These are phyloP conservation scores for Cercospora canescens DNA, from an alignment of 2,329 filamentous ascomycete species.

Conservation along the genomic window DNA sequence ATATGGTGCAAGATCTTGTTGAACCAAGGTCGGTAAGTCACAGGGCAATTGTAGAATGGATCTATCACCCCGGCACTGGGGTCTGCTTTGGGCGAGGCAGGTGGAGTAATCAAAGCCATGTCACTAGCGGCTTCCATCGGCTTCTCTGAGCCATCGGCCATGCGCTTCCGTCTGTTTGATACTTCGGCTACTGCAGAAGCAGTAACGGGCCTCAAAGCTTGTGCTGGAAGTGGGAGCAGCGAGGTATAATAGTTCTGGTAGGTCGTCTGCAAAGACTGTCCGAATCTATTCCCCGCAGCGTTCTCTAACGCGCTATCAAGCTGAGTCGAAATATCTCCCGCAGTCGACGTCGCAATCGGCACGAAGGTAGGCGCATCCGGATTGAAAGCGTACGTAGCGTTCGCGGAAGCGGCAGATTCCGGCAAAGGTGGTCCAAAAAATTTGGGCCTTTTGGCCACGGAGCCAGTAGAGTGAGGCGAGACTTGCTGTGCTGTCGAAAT, in stretches of 20 bases:
- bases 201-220: neutral
- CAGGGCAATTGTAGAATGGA: slow-evolving; percentile 36
- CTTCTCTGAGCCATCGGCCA: slow-evolving; percentile 26
- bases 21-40: slow-evolving; percentile 34
- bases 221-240: neutral
- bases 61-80: slow-evolving; percentile 23
- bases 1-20: slow-evolving; percentile 36
- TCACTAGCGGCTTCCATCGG: slow-evolving; percentile 3
- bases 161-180: slow-evolving; percentile 18
- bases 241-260: slow-evolving; percentile 5
- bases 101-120: slow-evolving; percentile 24
- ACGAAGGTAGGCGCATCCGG: slow-evolving; percentile 10
- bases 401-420: neutral
- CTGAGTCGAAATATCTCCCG: slow-evolving; percentile 7
- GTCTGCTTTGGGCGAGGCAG: slow-evolving; percentile 17
- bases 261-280: neutral
- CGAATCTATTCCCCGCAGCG: neutral
- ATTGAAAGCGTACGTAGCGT: slow-evolving; percentile 3
- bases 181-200: slow-evolving; percentile 4
- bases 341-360: slow-evolving; percentile 5
- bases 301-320: slow-evolving; percentile 6
- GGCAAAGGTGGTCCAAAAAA: slow-evolving; percentile 13
- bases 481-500: neutral
- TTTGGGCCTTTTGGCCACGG: slow-evolving; percentile 9
- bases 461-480: neutral